These are phyloP conservation scores for Amphicarpaea edgeworthii DNA, from an alignment of 306 rosid genomes.

Conservation along the genomic window DNA sequence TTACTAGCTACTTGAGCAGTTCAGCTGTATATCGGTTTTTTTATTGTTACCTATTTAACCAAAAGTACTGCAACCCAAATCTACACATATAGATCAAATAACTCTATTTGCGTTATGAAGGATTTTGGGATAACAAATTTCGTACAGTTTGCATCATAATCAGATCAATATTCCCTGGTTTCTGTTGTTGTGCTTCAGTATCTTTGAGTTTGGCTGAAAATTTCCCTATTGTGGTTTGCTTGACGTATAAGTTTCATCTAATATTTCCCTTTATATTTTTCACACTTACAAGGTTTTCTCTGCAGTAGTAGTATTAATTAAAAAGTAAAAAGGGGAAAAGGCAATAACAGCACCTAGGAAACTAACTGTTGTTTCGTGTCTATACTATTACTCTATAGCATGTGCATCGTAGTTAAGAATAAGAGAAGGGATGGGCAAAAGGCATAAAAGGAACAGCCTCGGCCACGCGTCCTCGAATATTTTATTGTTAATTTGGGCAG, in stretches of 20 bases:
- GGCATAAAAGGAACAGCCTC: not conserved
- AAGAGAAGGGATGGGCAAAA: not conserved
- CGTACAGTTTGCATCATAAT: too few relatives aligned
- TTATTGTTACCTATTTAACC: too few relatives aligned
- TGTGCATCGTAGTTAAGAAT: not conserved
- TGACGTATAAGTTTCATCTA: constrained; percentile 12
- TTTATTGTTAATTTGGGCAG: not conserved
- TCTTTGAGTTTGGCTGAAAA: too few relatives aligned
- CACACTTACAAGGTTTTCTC: not conserved
- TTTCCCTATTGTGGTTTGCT: not conserved
- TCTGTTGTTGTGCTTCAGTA: too few relatives aligned
- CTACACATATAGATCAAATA: too few relatives aligned
- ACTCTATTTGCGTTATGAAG: too few relatives aligned
- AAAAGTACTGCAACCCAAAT: too few relatives aligned
- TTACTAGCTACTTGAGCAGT: too few relatives aligned
- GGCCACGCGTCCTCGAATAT: constrained; percentile 32
- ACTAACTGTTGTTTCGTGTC: not conserved
- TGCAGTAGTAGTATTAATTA: not conserved
- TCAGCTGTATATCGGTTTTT: too few relatives aligned
- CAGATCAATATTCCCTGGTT: too few relatives aligned
- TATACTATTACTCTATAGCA: not conserved
- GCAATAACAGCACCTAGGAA: not conserved
- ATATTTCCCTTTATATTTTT: not conserved
- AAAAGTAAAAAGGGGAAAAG: not conserved
- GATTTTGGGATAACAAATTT: too few relatives aligned